phyloP scores from a whole-genome alignment of 495 filamentous ascomycete species.

The Hypoxylon fuscum region DNA sequence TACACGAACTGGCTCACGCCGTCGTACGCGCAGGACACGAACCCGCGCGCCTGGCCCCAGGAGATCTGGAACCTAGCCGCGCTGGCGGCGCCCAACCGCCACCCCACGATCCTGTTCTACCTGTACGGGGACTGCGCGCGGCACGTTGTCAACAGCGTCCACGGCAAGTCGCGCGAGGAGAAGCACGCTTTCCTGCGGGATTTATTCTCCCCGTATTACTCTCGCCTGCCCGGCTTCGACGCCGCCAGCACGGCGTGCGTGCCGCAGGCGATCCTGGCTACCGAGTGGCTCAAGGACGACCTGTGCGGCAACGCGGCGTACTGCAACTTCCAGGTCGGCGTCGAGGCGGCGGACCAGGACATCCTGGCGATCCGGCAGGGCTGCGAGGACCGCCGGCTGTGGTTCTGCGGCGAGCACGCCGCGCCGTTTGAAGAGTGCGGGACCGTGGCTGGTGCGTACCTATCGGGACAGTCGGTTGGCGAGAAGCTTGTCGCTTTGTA shows the following conservation, averaged over 20 bases:
- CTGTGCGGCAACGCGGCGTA: conserved; percentile 75
- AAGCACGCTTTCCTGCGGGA: conserved; percentile 31
- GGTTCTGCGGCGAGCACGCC: conserved; percentile 84
- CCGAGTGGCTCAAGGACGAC: conserved; percentile 73
- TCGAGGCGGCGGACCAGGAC: conserved; percentile 62
- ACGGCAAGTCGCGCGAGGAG: conserved; percentile 17
- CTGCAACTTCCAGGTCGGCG: conserved; percentile 75
- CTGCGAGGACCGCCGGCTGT: conserved; percentile 80
- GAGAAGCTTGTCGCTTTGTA: conserved; percentile 52
- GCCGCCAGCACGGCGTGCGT: conserved; percentile 54
- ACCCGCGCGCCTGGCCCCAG: conserved; percentile 68
- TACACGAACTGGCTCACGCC: conserved; percentile 70
- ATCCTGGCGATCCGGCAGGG: conserved; percentile 80
- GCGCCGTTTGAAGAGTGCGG: conserved; percentile 77
- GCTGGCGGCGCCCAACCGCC: conserved; percentile 60
- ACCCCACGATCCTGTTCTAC: conserved; percentile 82
- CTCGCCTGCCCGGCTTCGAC: conserved; percentile 66
- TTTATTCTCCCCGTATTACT: conserved; percentile 71
- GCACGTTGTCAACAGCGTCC: conserved; percentile 24
- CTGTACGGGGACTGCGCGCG: conserved; percentile 62
- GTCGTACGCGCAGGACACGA: conserved; percentile 57
- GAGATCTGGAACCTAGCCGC: conserved; percentile 72
- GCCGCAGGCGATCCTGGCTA: conserved; percentile 65
- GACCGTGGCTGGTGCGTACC: conserved; percentile 77
- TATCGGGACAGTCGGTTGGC: conserved; percentile 73